Evolutionary conservation across 345 rosid genomes (phyloP).

Genomic region (Schrenkiella parvula): DNA sequence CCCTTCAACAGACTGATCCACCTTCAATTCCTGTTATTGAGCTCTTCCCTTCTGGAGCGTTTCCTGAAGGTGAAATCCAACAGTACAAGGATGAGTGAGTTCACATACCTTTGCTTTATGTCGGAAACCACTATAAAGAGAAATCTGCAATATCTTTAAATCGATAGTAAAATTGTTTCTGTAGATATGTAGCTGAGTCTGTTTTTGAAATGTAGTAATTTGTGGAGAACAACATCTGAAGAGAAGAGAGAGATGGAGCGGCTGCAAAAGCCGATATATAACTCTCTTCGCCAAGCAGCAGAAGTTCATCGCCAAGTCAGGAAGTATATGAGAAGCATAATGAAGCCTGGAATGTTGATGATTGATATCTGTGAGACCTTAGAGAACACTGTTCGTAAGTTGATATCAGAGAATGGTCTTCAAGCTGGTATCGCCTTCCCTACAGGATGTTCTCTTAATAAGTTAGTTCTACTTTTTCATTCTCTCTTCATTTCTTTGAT

Average conservation of each 20-base stretch:
- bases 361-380: constrained; percentile 88
- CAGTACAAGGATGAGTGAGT: constrained; percentile 88
- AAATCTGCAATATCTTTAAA: neutral
- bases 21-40: constrained; percentile 72
- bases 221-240: constrained; percentile 93
- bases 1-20: constrained; percentile 70
- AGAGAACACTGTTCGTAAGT: constrained; percentile 81
- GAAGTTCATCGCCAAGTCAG: constrained; percentile 98
- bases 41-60: constrained; percentile 82
- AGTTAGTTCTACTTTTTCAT: constrained; percentile 35
- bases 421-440: constrained; percentile 99
- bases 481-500: neutral
- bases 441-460: constrained; percentile 92
- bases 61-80: constrained; percentile 91
- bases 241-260: constrained; percentile 95
- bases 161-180: neutral
- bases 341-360: constrained; percentile 92
- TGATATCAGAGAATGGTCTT: constrained; percentile 84
- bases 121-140: no score
- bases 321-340: constrained; percentile 68
- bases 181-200: neutral
- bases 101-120: neutral
- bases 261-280: constrained; percentile 70
- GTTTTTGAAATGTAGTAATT: constrained; percentile 48
- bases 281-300: constrained; percentile 91